Conservation (phyloP, 768 basidiomycete genomes). For the Tubosaeta sp. region DNA sequence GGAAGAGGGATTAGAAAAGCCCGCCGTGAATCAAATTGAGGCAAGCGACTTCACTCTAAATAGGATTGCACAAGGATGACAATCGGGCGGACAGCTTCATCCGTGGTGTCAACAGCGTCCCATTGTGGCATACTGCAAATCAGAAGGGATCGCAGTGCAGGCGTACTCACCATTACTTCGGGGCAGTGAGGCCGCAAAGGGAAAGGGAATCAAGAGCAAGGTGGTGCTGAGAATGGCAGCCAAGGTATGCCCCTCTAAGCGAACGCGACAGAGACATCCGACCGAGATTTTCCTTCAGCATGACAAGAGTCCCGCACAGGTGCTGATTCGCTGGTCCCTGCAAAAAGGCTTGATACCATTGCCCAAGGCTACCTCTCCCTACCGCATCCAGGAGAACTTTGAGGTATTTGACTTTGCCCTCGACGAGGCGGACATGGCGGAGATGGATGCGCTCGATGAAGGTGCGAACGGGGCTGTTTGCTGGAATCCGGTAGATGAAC, state of each 20-base stretch:
- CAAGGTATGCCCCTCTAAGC: slow-evolving; percentile 41
- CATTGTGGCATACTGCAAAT: slow-evolving; percentile 67
- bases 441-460: slow-evolving; percentile 62
- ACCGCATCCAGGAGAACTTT: slow-evolving; percentile 68
- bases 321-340: slow-evolving; percentile 50
- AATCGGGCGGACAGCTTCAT: slow-evolving; percentile 49
- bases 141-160: slow-evolving; percentile 56
- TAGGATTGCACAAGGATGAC: background rate
- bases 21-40: slow-evolving; percentile 30
- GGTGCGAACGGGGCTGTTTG: slow-evolving; percentile 67
- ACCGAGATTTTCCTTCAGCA: slow-evolving; percentile 18
- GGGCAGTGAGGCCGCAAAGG: slow-evolving; percentile 26
- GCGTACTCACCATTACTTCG: slow-evolving; percentile 73
- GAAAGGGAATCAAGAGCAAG: slow-evolving; percentile 42
- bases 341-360: slow-evolving; percentile 60
- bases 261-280: background rate
- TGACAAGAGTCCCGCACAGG: slow-evolving; percentile 34
- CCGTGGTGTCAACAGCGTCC: slow-evolving; percentile 76
- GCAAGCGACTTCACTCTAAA: background rate
- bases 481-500: slow-evolving; percentile 73
- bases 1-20: slow-evolving; percentile 23
- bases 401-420: slow-evolving; percentile 73
- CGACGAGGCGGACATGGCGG: slow-evolving; percentile 53
- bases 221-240: slow-evolving; percentile 47
- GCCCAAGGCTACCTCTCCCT: slow-evolving; percentile 67